Conservation (phyloP, 1,284 basidiomycete species). For the Microbotryum scabiosae region DNA sequence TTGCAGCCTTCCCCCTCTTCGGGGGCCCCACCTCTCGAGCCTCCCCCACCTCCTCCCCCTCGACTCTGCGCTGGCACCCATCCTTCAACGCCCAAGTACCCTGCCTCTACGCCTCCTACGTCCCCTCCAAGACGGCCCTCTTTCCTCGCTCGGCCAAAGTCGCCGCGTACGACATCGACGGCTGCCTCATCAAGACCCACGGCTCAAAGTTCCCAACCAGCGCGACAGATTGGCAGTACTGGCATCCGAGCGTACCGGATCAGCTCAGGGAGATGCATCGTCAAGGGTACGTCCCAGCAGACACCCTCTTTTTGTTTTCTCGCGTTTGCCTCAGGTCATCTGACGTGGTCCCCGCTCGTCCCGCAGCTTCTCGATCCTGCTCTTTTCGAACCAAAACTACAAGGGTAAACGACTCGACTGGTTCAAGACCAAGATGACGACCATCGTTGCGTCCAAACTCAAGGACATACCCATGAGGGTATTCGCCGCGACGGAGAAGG, state of each 20-base stretch:
- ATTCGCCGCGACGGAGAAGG: background rate
- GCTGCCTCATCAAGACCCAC: constrained; percentile 64
- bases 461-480: constrained; percentile 45
- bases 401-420: background rate
- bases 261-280: constrained; percentile 55
- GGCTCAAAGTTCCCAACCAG: constrained; percentile 46
- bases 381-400: constrained; percentile 4
- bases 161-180: constrained; percentile 50
- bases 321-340: constrained; percentile 38
- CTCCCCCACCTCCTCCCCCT: no score
- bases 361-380: constrained; percentile 63
- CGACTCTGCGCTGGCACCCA: no score
- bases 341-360: constrained; percentile 69
- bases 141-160: background rate
- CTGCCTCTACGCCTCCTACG: no score
- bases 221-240: constrained; percentile 65
- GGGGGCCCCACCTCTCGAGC: no score
- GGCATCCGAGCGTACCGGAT: constrained; percentile 56
- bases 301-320: constrained; percentile 48
- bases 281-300: constrained; percentile 49
- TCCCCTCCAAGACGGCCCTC: no score
- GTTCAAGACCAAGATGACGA: background rate
- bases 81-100: no score
- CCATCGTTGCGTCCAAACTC: constrained; percentile 55
- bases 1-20: no score